These are phyloP conservation scores for Inonotus obliquus DNA, from an alignment of 1,284 basidiomycete genomes.

Conservation along the genomic window DNA sequence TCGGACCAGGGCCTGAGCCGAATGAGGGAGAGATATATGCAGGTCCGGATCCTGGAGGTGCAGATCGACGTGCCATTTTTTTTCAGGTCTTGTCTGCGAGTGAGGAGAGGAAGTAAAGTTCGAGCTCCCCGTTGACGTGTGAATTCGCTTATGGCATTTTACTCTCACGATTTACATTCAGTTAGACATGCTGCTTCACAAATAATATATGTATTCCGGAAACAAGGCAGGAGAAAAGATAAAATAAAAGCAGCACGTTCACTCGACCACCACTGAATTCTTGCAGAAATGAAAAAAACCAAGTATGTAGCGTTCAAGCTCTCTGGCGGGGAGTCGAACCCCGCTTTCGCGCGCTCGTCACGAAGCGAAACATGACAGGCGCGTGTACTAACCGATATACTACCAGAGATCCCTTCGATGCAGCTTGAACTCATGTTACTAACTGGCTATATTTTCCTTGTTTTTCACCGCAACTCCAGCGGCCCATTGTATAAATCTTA, in stretches of 20 bases:
- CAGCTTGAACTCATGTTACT: too few species aligned
- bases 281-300: not conserved
- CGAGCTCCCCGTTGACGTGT: not conserved
- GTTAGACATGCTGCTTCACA: not conserved
- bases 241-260: not conserved
- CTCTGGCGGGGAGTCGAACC: slow-evolving; percentile 39
- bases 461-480: too few species aligned
- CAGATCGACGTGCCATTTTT: slow-evolving; percentile 62
- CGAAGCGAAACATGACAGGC: slow-evolving; percentile 37
- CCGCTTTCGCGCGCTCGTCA: slow-evolving; percentile 34
- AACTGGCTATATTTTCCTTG: too few species aligned
- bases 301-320: too few species aligned
- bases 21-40: slow-evolving; percentile 47
- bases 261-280: not conserved
- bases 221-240: not conserved
- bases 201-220: too few species aligned
- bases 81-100: not conserved
- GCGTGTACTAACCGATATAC: too few species aligned
- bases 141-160: not conserved
- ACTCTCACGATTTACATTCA: not conserved
- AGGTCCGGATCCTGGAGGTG: slow-evolving; percentile 48
- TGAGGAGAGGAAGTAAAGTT: not conserved
- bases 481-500: too few species aligned
- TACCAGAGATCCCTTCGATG: too few species aligned
- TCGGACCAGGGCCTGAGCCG: slow-evolving; percentile 20